Base-by-base conservation (phyloP, 345 rosid genomes). In the Populus tremula region DNA sequence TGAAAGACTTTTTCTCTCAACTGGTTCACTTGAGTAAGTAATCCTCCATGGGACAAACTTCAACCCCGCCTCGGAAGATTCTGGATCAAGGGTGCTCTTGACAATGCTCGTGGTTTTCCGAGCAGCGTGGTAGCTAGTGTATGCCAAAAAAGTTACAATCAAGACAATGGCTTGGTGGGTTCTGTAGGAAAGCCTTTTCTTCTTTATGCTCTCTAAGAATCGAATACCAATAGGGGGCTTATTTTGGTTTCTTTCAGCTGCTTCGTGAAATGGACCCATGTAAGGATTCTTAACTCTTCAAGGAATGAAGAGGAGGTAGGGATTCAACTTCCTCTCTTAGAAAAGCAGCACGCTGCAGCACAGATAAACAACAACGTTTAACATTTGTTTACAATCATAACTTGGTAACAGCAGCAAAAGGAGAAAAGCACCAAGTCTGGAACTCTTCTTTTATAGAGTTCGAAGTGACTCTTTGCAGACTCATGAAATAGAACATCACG, bases 21-120 rank as follows among this genome's bases (percentile, higher is more conserved):
- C 80, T 20, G 90, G 85, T 45, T 74, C 70, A 5, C 49, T 47
- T 17, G 80, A 14, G 65, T 79, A 82, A 50, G 73, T 67, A 38
- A 73, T 67, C 59, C 72, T 85, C 88, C 87, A 84, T 13, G 86
- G 85, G 29, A 77, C 13, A n/a, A 69, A 76, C 36, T 78, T 82
- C 70, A 87, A 83, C 47, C 87, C 86, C 41, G 62, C 5, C 47
- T 85, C 82, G 0, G 89, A 75, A 64, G 92, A 85, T 6, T 78
- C 81, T 2, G 98, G 99, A 83, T 96, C 99, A 36, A 96, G 98
- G 9, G 91, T 82, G 73, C 97, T 92, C 76, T 96, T 92, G 67
- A 96, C 99, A 74, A 96, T 88, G 87, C 99, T 96, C 33, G 93
- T 90, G 39, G 97, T 92, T 85, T 96, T 96, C 45, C 99, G 82